Base-by-base conservation (phyloP, 2,329 filamentous ascomycete species). In the Aurifilum marmelostoma region DNA sequence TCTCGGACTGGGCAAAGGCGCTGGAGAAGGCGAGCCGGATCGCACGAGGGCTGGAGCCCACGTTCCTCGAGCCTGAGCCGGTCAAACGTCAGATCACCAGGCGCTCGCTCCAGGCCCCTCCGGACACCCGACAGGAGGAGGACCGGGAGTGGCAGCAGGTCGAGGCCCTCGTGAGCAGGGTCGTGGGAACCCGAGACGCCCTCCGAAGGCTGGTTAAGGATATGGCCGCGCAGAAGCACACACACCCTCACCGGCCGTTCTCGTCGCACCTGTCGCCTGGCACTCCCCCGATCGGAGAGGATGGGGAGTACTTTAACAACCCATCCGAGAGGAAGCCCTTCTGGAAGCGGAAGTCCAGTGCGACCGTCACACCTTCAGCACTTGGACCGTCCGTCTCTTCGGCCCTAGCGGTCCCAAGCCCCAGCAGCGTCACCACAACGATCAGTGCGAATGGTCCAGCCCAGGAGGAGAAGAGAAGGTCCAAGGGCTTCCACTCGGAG, bases 161-260 rank as follows among this genome's bases (percentile, higher is more conserved):
- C 1, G 94, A 97, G 80, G 85, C 89, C 1, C 83, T 99, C 50
- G 92, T 98, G 37, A 94, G 93, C 76, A 89, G 93, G 70, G 88
- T 98, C 18, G 91, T 94, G 8, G 94, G 93, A 1, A 94, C 94
- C 62, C 87, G 96, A 74, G 96, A 99, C 81, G 93, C 94, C 1
- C 88, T 97, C 29, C 89, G 94, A 63, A 89, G 93, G 50, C 83
- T 99, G 59, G 95, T 94, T 14, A 94, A 92, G 77, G 93, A 97
- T 75, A 93, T 94, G 63, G 90, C 92, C 70, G 86, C 87, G 1
- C 77, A 80, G 68, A 91, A 89, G 75, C 87, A 88, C 71, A 71
- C 75, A 34, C 71, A 80, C 50, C 72, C 76, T 69, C 72, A 75
- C 68, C 78, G 75, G 66, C 81, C 75, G n/a, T 68, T 76, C 14